Percentiles rank a stretch among this genome's conserved stretches.
phyloP scores from a whole-genome alignment of 179 eudicot genomes.

The Corrigiola litoralis region DNA sequence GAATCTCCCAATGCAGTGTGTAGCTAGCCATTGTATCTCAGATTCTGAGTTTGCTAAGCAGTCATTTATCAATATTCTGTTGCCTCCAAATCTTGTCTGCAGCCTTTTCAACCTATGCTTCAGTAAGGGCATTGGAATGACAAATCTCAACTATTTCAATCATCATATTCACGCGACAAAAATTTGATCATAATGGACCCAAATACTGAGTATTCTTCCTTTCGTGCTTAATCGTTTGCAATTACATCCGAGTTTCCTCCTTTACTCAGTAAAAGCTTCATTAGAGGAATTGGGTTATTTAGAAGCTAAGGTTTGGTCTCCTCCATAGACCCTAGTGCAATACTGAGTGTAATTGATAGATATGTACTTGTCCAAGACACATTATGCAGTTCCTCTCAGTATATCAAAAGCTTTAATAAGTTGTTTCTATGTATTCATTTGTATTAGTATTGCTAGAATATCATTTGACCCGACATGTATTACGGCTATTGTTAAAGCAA shows the following conservation, averaged over 20 bases:
- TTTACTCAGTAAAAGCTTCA: no score
- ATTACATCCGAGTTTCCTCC: neutral
- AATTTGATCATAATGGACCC: no score
- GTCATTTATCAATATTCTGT: no score
- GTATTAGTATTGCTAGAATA: neutral
- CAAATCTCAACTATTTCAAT: neutral
- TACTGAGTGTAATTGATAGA: neutral
- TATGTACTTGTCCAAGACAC: neutral
- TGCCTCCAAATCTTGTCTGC: no score
- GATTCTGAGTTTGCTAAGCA: no score
- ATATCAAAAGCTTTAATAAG: neutral
- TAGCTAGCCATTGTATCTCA: neutral
- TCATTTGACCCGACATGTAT: neutral
- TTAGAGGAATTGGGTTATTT: neutral
- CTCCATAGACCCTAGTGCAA: neutral
- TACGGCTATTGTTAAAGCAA: neutral
- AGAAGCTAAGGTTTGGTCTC: neutral
- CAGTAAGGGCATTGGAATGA: neutral
- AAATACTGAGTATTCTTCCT: no score
- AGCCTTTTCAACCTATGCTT: neutral
- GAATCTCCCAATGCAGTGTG: no score
- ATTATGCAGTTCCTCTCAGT: neutral
- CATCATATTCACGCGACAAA: neutral
- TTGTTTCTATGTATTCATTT: neutral
- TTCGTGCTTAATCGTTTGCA: no score